Evolutionary conservation across 2,329 filamentous ascomycete species (phyloP), one percentile per base, ranked within the genome.

Genomic region (Xylaria sp.): DNA sequence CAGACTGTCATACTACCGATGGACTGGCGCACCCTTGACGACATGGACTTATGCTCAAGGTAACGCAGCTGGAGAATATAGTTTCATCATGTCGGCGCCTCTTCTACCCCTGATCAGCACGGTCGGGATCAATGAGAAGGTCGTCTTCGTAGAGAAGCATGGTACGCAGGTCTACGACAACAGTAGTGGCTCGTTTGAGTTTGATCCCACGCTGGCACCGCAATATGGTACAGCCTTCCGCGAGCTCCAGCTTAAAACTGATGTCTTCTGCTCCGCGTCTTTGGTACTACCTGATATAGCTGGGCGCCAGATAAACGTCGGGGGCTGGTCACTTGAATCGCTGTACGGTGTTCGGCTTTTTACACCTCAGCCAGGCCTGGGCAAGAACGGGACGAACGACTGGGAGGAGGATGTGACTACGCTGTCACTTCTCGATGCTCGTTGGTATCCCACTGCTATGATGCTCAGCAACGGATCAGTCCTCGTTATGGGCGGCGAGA

Each of bases 231-330:
- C 75, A 6, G 85, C 85, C 3, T 89, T 85, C 85, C 82, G 86
- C 59, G 75, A 82, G n/a, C 83, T 89, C 78, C 84, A 87, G 71
- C 81, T 73, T 73, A 85, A 87, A 78, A 87, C 86, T 0, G 88
- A 90, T 72, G 83, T 89, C 31, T 90, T 90, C 78, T 90, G 88
- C 74, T 83, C 87, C 39, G 87, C 85, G 20, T 84, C 85, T 44
- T 72, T 89, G n/a, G 86, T 84, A 7, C 80, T 90, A 46, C 87
- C 87, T 1, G 87, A 89, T 75, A 85, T 84, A 69, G 86, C 76
- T n/a, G 87, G 85, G n/a, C 83, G 88, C 55, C 85, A 88, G 74
- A 79, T 90, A 71, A 88, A 86, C 72, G 78, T 89, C 52, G 87
- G 88, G 52, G 86, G 88, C 41, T 89, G 88, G 87, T 84, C 87